Conservation (phyloP, 352 stramenopile genomes). For the Plasmopara muralis region DNA sequence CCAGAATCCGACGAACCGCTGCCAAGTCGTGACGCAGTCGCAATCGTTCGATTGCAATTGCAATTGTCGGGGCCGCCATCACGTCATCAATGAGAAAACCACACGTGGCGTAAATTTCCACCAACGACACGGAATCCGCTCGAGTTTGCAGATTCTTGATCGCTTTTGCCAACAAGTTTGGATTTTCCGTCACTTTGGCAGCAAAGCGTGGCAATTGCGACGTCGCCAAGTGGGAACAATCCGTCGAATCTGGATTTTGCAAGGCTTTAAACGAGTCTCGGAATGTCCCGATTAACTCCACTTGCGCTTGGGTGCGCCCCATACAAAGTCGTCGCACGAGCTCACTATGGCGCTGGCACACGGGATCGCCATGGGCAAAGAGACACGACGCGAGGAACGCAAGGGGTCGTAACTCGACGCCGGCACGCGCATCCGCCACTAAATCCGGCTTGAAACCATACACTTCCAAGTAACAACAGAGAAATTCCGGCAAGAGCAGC, state of each 20-base stretch:
- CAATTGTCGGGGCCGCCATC: slow-evolving; percentile 40
- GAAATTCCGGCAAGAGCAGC: slow-evolving; percentile 46
- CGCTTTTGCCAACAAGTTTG: slow-evolving; percentile 31
- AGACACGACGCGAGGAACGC: slow-evolving; percentile 59
- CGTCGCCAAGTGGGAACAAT: slow-evolving; percentile 21
- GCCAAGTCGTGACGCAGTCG: slow-evolving; percentile 38
- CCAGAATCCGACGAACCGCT: slow-evolving; percentile 50
- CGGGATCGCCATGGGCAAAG: slow-evolving; percentile 54
- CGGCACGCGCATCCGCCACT: background rate
- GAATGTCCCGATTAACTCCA: slow-evolving; percentile 56
- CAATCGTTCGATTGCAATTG: slow-evolving; percentile 52
- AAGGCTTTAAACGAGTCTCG: slow-evolving; percentile 51
- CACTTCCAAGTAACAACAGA: slow-evolving; percentile 67
- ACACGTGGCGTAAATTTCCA: slow-evolving; percentile 53
- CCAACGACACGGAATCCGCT: slow-evolving; percentile 40
- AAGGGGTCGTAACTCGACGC: slow-evolving; percentile 44
- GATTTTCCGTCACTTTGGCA: slow-evolving; percentile 33
- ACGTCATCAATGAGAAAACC: slow-evolving; percentile 69
- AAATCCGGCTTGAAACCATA: slow-evolving; percentile 33
- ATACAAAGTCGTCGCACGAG: slow-evolving; percentile 50
- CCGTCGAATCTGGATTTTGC: slow-evolving; percentile 18
- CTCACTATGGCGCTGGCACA: slow-evolving; percentile 46
- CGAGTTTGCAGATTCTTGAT: slow-evolving; percentile 38
- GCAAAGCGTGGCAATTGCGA: slow-evolving; percentile 44
- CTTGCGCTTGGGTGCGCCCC: slow-evolving; percentile 45